phyloP scores from a whole-genome alignment of 1,284 basidiomycete species.

The Leccinum colubrinum region DNA sequence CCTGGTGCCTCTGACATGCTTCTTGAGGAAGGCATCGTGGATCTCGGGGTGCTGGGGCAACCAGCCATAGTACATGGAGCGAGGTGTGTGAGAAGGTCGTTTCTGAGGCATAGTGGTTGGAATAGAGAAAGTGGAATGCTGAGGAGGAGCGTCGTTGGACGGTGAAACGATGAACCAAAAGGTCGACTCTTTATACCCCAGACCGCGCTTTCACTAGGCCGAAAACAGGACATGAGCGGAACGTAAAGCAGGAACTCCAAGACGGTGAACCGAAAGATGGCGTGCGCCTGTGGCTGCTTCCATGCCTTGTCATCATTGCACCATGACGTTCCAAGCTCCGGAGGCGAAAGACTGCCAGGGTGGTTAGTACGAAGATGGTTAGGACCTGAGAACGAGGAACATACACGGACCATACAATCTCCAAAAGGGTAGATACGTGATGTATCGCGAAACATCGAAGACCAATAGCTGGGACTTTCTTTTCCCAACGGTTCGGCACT shows the following conservation, averaged over 20 bases:
- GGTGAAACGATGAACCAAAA: background rate
- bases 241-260: background rate
- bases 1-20: background rate
- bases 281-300: background rate
- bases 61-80: slow-evolving; percentile 1
- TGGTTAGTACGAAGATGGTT: background rate
- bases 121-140: background rate
- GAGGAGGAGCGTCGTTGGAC: background rate
- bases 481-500: background rate
- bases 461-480: no score
- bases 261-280: background rate
- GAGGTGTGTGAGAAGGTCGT: background rate
- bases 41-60: background rate
- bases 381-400: background rate
- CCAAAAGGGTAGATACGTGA: background rate
- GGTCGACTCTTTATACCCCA: background rate
- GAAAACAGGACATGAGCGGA: background rate
- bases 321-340: background rate
- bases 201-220: background rate
- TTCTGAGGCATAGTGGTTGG: background rate
- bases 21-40: background rate
- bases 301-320: background rate
- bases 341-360: background rate
- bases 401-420: background rate
- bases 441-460: background rate